A percentile compares a stretch with the other conserved stretches of the same genome.
Conservation (phyloP, 148 eudicot species). For the Persicaria tinctoria region DNA sequence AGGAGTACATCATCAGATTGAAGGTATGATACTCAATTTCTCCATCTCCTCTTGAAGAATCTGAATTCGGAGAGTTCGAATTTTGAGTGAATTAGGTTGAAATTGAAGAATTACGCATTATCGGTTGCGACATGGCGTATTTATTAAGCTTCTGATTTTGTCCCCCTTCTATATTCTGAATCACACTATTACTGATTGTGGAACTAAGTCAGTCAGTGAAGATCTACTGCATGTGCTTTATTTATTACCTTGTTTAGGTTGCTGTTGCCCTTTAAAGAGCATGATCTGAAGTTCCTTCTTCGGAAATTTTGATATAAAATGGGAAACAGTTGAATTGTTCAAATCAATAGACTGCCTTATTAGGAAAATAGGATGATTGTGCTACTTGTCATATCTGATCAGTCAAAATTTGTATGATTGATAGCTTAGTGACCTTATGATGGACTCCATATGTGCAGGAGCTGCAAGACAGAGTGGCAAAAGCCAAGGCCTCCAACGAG, state of each 20-base stretch:
- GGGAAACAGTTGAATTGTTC: background rate
- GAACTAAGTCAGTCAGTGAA: background rate
- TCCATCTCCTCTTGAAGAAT: background rate
- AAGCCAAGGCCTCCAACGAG: constrained; percentile 30
- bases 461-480: constrained; percentile 57
- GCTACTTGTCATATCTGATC: background rate
- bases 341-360: background rate
- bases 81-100: background rate
- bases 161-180: background rate
- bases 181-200: background rate
- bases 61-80: background rate
- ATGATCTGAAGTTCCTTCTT: background rate
- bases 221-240: background rate
- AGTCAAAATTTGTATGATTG: constrained; percentile 1
- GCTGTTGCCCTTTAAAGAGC: background rate
- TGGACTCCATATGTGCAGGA: constrained; percentile 31
- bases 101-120: background rate
- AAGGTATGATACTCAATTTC: constrained; percentile 41
- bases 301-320: background rate
- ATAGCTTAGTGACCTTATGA: constrained; percentile 1
- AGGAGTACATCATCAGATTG: constrained; percentile 82
- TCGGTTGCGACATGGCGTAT: background rate
- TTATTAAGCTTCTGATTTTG: background rate
- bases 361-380: background rate
- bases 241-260: background rate